phyloP scores from a whole-genome alignment of 2,329 filamentous ascomycete species.

The Fusarium staphyleae region DNA sequence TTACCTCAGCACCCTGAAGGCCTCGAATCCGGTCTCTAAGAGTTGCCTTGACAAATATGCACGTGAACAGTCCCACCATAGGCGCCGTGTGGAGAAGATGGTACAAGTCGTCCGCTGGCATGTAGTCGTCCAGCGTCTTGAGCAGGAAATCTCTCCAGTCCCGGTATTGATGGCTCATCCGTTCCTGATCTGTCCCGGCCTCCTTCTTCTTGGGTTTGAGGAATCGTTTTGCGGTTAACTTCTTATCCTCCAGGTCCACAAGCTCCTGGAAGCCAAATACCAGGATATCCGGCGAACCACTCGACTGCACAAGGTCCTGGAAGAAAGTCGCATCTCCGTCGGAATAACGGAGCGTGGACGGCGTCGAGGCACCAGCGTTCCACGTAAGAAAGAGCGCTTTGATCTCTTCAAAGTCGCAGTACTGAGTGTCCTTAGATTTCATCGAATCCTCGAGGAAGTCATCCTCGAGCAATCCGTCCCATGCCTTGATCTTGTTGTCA shows the following conservation, averaged over 20 bases:
- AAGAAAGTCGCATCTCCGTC: conserved; percentile 79
- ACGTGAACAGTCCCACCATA: conserved; percentile 93
- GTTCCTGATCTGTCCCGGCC: conserved; percentile 79
- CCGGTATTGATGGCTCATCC: conserved; percentile 97
- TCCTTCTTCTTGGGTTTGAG: conserved; percentile 91
- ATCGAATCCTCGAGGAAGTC: conserved; percentile 94
- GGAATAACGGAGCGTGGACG: conserved; percentile 76
- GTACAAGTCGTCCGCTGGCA: conserved; percentile 79
- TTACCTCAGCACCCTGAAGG: conserved; percentile 82
- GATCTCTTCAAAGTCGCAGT: conserved; percentile 85
- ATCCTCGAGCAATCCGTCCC: conserved; percentile 92
- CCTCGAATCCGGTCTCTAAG: conserved; percentile 79
- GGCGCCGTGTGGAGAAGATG: conserved; percentile 84
- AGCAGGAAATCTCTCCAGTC: conserved; percentile 94
- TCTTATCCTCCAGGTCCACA: conserved; percentile 98
- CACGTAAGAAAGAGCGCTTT: conserved; percentile 86
- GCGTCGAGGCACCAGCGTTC: conserved; percentile 98
- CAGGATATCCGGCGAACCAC: conserved; percentile 83
- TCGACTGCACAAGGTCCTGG: conserved; percentile 76
- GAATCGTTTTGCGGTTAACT: conserved; percentile 93
- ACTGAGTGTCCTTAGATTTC: conserved; percentile 82
- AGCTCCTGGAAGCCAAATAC: conserved; percentile 98
- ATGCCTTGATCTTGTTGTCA: conserved; percentile 83
- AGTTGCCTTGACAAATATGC: conserved; percentile 88
- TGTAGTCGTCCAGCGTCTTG: conserved; percentile 81